These are phyloP conservation scores for Penicillium aurantiogriseum DNA, from an alignment of 2,329 filamentous ascomycete genomes.

Conservation along the genomic window DNA sequence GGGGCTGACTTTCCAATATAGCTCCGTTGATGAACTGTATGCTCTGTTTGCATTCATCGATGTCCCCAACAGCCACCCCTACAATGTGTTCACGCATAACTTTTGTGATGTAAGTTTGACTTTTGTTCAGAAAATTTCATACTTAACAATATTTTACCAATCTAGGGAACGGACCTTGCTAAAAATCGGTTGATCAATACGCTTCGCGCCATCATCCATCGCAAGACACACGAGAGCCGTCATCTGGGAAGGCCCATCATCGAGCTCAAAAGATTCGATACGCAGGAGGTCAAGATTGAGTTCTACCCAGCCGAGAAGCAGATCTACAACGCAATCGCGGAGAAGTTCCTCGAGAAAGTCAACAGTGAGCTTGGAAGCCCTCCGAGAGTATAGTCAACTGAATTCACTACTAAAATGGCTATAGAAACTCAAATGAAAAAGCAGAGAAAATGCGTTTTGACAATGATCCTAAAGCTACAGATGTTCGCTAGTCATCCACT, in stretches of 20 bases:
- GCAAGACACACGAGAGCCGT: background rate
- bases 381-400: no score
- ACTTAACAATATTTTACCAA: background rate
- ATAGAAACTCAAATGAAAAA: background rate
- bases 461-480: background rate
- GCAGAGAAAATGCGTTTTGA: background rate
- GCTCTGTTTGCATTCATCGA: background rate
- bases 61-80: background rate
- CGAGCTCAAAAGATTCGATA: background rate
- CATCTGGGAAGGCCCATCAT: background rate
- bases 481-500: slow-evolving; percentile 3
- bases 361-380: background rate
- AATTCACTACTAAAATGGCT: background rate
- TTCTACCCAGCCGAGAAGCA: background rate
- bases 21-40: background rate
- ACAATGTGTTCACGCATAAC: background rate
- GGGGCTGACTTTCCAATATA: background rate
- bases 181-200: background rate
- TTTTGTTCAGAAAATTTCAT: background rate
- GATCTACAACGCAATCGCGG: background rate
- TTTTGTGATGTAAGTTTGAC: background rate
- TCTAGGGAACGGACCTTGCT: background rate
- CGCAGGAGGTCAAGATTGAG: background rate
- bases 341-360: background rate
- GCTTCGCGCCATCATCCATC: slow-evolving; percentile 1